Conservation (phyloP, 2,329 filamentous ascomycete genomes). For the Ophiognomonia clavigignenti-juglandacearum region DNA sequence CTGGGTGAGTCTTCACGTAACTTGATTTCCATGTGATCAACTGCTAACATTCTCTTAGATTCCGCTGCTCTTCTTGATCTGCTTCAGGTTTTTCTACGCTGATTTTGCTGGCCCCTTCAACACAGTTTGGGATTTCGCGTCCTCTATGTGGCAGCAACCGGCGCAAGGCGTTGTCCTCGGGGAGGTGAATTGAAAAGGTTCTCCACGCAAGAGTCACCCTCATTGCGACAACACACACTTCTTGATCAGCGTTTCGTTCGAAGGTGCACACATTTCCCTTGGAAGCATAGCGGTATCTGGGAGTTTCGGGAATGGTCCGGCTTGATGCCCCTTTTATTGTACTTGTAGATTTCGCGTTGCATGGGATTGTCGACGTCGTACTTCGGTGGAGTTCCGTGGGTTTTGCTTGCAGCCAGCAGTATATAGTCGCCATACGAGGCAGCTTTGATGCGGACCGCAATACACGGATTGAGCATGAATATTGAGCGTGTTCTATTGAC, state of each 20-base stretch:
- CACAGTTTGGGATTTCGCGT: background rate
- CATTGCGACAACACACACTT: background rate
- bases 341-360: background rate
- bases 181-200: background rate
- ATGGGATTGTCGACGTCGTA: no score
- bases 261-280: no score
- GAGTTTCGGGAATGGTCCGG: background rate
- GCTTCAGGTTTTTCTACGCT: constrained; percentile 11
- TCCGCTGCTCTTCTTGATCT: constrained; percentile 13
- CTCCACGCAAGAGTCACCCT: background rate
- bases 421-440: no score
- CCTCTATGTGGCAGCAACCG: background rate
- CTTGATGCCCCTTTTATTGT: background rate
- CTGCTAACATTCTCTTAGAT: constrained; percentile 5
- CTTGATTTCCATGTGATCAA: background rate
- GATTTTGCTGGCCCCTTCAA: constrained; percentile 11
- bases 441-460: no score
- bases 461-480: no score
- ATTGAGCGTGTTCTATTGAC: no score
- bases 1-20: constrained; percentile 47
- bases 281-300: background rate
- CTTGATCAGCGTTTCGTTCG: background rate
- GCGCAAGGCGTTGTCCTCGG: constrained; percentile 9
- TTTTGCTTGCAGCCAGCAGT: no score
- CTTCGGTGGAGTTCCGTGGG: no score